Conservation (phyloP, 345 rosid genomes). For the Sapria himalayana region DNA sequence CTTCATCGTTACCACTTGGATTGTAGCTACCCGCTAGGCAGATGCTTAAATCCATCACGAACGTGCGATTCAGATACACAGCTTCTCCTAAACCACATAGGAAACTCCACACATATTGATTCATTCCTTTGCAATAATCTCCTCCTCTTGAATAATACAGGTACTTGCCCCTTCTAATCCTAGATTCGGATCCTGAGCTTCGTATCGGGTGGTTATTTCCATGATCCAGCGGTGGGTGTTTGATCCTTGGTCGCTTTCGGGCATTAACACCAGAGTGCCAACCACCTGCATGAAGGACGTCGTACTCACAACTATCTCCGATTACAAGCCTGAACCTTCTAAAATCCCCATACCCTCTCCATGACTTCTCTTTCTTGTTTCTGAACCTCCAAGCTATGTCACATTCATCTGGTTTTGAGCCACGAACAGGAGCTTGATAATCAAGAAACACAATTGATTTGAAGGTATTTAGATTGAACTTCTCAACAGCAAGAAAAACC, state of each 20-base stretch:
- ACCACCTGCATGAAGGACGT: constrained; percentile 35
- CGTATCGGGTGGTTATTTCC: constrained; percentile 16
- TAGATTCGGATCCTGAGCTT: constrained; percentile 10
- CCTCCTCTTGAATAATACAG: constrained; percentile 78
- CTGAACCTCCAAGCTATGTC: constrained; percentile 87
- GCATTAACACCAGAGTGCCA: constrained; percentile 87
- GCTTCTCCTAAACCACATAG: constrained; percentile 92
- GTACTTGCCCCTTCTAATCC: constrained; percentile 57
- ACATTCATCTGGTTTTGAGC: constrained; percentile 49
- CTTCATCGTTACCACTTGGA: constrained; percentile 50
- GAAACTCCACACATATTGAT: constrained; percentile 88
- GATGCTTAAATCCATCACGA: constrained; percentile 75
- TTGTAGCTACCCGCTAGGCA: constrained; percentile 49
- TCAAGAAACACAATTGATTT: constrained; percentile 62
- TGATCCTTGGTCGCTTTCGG: constrained; percentile 25
- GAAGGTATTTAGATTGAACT: constrained; percentile 49
- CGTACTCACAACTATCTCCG: constrained; percentile 45
- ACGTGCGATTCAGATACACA: constrained; percentile 71
- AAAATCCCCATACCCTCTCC: constrained; percentile 88
- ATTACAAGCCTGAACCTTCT: constrained; percentile 58
- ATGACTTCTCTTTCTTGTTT: constrained; percentile 81
- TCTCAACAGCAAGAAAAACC: constrained; percentile 45
- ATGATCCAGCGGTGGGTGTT: no score
- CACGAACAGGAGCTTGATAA: constrained; percentile 58
- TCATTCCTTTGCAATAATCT: constrained; percentile 92